These are phyloP conservation scores for Cladophialophora psammophila DNA, from an alignment of 2,329 filamentous ascomycete genomes.

Conservation along the genomic window DNA sequence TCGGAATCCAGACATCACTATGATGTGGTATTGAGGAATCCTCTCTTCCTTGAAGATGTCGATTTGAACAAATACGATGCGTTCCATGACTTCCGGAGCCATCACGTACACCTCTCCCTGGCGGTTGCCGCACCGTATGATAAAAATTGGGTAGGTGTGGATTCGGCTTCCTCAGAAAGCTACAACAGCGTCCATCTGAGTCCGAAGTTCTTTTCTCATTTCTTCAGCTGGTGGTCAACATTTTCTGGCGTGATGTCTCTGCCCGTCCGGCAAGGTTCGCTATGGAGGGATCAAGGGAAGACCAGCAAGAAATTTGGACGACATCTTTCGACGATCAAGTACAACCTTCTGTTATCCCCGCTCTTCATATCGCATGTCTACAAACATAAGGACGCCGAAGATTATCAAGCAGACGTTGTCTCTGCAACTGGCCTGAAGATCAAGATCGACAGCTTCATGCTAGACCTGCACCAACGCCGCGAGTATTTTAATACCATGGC, in stretches of 20 bases:
- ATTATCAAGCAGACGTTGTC: conserved; percentile 77
- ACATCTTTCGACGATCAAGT: conserved; percentile 98
- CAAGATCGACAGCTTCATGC: conserved; percentile 93
- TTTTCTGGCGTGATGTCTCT: conserved; percentile 95
- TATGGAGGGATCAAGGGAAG: conserved; percentile 93
- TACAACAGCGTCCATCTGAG: conserved; percentile 97
- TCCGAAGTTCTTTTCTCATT: conserved; percentile 96
- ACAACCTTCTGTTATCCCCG: conserved; percentile 89
- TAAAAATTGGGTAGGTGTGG: conserved; percentile 82
- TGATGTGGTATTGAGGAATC: conserved; percentile 83
- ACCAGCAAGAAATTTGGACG: conserved; percentile 98
- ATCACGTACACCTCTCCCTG: conserved; percentile 95
- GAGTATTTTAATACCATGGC: conserved; percentile 88
- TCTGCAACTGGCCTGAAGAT: conserved; percentile 97
- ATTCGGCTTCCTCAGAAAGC: conserved; percentile 78
- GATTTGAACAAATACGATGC: conserved; percentile 75
- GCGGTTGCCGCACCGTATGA: conserved; percentile 86
- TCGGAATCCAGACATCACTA: conserved; percentile 95
- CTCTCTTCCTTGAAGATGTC: conserved; percentile 70
- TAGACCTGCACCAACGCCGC: conserved; percentile 91
- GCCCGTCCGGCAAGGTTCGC: conserved; percentile 86
- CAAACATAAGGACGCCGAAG: conserved; percentile 95
- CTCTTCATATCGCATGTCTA: conserved; percentile 97
- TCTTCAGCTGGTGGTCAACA: conserved; percentile 96
- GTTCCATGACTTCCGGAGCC: conserved; percentile 94